phyloP scores from a whole-genome alignment of 768 basidiomycete genomes.

The Paxillus rubicundulus region DNA sequence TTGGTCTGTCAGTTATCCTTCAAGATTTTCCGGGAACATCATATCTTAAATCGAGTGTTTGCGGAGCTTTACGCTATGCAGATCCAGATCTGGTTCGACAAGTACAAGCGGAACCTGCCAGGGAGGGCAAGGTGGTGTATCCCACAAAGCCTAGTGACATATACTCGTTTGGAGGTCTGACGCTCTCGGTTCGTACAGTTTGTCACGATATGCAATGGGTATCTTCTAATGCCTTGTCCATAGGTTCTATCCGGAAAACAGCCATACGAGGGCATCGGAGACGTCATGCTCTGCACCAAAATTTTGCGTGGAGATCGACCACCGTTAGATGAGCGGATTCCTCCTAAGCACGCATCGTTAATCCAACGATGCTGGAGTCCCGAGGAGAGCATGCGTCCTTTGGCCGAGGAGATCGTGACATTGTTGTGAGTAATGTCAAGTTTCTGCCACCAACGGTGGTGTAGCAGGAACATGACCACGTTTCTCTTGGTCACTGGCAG shows the following conservation, averaged over 20 bases:
- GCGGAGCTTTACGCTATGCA: constrained; percentile 43
- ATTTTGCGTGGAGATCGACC: background rate
- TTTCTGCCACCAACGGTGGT: no score
- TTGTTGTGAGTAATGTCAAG: background rate
- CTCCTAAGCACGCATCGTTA: background rate
- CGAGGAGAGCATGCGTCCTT: background rate
- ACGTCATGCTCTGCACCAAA: background rate
- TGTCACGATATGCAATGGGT: constrained; percentile 23
- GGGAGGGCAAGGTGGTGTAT: background rate
- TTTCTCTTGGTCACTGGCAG: no score
- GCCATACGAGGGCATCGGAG: background rate
- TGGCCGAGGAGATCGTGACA: background rate
- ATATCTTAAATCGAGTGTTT: constrained; percentile 24
- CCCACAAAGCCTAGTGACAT: background rate
- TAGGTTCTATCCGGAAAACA: background rate
- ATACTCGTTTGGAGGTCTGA: constrained; percentile 29
- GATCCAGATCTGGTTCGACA: constrained; percentile 27
- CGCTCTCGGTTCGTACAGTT: background rate
- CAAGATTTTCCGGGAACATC: constrained; percentile 2
- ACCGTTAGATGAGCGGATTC: background rate
- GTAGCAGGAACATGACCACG: no score
- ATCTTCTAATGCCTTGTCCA: background rate
- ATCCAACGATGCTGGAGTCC: background rate
- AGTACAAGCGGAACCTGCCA: no score
- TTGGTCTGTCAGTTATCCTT: constrained; percentile 37